A percentile compares a stretch with the other conserved stretches of the same genome.
Conservation (phyloP, 768 basidiomycete species). For the Terana coerulea region DNA sequence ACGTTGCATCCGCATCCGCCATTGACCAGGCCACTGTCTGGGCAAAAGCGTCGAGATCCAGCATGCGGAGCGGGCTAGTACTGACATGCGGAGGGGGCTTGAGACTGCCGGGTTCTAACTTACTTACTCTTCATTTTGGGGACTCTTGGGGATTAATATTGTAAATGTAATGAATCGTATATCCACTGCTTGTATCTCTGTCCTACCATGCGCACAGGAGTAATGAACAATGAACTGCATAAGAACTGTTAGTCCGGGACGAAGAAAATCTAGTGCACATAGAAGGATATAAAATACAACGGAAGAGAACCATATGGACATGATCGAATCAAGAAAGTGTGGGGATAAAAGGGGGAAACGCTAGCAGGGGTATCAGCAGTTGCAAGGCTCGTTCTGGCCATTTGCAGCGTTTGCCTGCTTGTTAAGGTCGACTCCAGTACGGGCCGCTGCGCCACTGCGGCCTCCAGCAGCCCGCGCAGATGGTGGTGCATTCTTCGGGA, state of each 20-base stretch:
- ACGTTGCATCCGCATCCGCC: conserved; percentile 36
- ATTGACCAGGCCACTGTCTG: conserved; percentile 53
- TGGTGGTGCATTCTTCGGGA: conserved; percentile 77
- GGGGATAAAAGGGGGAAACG: conserved; percentile 13
- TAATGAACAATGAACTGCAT: too few relatives aligned
- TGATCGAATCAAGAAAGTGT: conserved; percentile 19
- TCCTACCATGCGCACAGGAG: too few relatives aligned
- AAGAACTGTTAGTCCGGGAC: too few relatives aligned
- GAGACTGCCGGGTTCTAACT: conserved; percentile 64
- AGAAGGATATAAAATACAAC: conserved; percentile 32
- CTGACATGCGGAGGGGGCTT: conserved; percentile 63
- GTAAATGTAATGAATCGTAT: not conserved
- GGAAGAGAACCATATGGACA: conserved; percentile 33
- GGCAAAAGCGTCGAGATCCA: conserved; percentile 59
- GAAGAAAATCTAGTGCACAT: conserved; percentile 24
- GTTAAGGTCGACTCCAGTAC: conserved; percentile 78
- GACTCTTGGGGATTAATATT: too few relatives aligned
- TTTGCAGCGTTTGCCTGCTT: conserved; percentile 51
- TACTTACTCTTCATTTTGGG: too few relatives aligned
- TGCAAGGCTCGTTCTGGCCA: conserved; percentile 65
- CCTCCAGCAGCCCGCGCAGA: conserved; percentile 52
- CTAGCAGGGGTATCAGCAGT: conserved; percentile 49
- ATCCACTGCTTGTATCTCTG: too few relatives aligned
- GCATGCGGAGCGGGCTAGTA: conserved; percentile 53
- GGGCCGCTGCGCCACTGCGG: conserved; percentile 45